Evolutionary conservation across 1,139 yeast species (phyloP).

Genomic region (Entelexis sorbosivorans): DNA sequence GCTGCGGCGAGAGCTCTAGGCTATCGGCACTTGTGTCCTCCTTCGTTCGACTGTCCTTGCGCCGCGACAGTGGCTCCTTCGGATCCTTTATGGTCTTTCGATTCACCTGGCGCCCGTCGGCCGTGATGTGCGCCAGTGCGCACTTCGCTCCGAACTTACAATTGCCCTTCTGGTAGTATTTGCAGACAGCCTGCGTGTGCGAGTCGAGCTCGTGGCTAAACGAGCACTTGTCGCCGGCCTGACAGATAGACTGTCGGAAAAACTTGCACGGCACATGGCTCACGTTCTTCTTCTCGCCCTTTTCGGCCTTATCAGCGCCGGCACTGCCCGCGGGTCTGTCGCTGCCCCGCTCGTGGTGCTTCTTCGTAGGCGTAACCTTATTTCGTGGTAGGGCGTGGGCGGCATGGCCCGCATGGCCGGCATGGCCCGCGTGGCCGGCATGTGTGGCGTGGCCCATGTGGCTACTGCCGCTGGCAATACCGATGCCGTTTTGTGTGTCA

Average conservation of each 20-base stretch:
- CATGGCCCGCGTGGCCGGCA: background rate
- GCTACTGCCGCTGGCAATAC: background rate
- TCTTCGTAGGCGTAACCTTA: background rate
- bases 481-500: background rate
- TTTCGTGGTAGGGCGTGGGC: background rate
- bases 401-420: background rate
- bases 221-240: conserved; percentile 86
- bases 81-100: conserved; percentile 30
- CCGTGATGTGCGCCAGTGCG: conserved; percentile 80
- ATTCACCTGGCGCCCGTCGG: conserved; percentile 78
- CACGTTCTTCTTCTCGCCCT: conserved; percentile 23
- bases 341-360: conserved; percentile 2
- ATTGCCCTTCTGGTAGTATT: conserved; percentile 86
- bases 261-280: conserved; percentile 90
- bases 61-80: conserved; percentile 23
- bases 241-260: conserved; percentile 81
- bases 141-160: conserved; percentile 90
- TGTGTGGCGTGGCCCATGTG: too few species aligned
- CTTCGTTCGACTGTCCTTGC: background rate
- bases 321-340: background rate
- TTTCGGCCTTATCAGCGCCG: background rate
- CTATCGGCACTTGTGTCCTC: background rate
- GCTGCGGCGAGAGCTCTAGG: background rate
- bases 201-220: conserved; percentile 65
- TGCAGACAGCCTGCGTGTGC: conserved; percentile 68